Evolutionary conservation across 352 stramenopile species (phyloP), one percentile per base, ranked within the genome.

Genomic region (Albugo candida): DNA sequence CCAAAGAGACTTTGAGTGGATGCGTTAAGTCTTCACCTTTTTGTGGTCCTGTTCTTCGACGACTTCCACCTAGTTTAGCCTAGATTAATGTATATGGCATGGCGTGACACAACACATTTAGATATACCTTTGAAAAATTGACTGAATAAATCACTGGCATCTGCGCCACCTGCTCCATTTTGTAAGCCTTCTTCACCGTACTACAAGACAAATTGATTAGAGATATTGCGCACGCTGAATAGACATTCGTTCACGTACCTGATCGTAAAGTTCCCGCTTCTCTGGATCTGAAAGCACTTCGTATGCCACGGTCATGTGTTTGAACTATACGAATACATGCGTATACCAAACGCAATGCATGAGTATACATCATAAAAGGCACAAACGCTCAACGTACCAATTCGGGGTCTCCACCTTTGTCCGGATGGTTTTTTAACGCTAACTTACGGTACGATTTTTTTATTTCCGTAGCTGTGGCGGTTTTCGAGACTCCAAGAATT

Each of bases 131-230:
- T 92, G 71, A 98, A 99, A 63, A 99, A 97, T 81, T 97, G 94
- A 62, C 64, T 89, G 60, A 99, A 99, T 47, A 98, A 76, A 58
- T 98, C 93, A 60, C 67, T 75, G 14, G 67, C 70, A 41, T 86
- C 75, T 13, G 38, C 66, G 34, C 72, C 77, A 27, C 69, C 67
- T 14, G 65, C 78, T 31, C 82, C 88, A 52, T 92, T 81, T 62
- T 96, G 86, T 17, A 99, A 73, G n/a, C 93, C 95, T 58, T 99
- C 94, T 51, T 98, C 88, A 44, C 95, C 95, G 58, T 98, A 97
- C 71, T 98, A 63, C 54, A 86, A 72, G 57, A 89, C 40, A 35
- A 35, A 41, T 5, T 48, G 24, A 93, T 31, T 3, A 31, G 24
- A 31, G 24, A 8, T n/a, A n/a, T n/a, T n/a, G n/a, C n/a, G n/a